Evolutionary conservation across 768 basidiomycete genomes (phyloP), one percentile per base, ranked within the genome.

Genomic region (Leccinellum rugosiceps): DNA sequence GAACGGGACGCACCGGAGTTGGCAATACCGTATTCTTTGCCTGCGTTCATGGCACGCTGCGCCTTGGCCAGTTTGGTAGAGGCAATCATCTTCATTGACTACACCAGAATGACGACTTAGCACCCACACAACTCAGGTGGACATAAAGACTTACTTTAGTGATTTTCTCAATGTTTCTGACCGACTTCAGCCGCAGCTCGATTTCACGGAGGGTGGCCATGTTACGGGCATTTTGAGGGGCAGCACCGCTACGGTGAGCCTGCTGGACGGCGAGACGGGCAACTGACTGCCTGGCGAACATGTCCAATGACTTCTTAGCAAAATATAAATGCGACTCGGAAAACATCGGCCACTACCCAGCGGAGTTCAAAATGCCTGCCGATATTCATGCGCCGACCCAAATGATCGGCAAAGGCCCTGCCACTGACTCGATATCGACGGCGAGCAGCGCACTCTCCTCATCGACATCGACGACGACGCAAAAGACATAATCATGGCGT

Each of bases 51-150:
- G 59, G 94, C 93, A 65, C 87, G 83, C 80, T 96, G 93, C 53
- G 96, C 97, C 78, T 96, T 94, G 67, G 87, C 84, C 34, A 99
- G 87, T 75, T 95, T 94, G 52, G 95, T 96, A 51, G 96, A 98
- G 57, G 95, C 96, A 81, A 98, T 96, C 85, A 99, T 95, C 83
- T 97, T 96, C 93, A 97, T 96, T 50, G 94, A 93, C 90, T 94
- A 68, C 14, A 69, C 35, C 47, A 34, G 17, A 41, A 54, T 14
- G 57, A 15, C 49, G 8, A 46, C 59, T 49, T 50, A 60, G 55
- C 50, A 28, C 47, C 50, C 28, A 28, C 21, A 17, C 43, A 14
- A 6, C 44, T n/a, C 3, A 8, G 17, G 35, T 8, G 3, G 9
- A 38, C 35, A 60, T 28, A 32, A 31, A 28, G 58, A 65, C 82